Base-by-base conservation (phyloP, 495 filamentous ascomycete species). In the Penicillium taxi region DNA sequence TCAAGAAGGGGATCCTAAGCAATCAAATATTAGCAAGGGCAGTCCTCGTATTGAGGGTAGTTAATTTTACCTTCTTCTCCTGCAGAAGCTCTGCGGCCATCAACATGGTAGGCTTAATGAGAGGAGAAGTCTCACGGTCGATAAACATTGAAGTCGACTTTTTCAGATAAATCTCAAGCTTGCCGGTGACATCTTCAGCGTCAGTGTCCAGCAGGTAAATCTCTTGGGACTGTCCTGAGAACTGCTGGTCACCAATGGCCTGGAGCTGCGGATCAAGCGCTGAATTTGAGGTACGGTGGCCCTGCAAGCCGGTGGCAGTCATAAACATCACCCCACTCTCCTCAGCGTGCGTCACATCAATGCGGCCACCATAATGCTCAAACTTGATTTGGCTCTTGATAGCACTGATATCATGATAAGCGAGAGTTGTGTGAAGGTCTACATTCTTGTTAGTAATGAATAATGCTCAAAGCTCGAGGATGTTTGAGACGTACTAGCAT, bases 161-260 rank as follows among this genome's bases (percentile, higher is more conserved):
- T 43, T 81, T 78, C 56, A 83, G 76, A 55, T 90, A 93, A 14
- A 62, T 48, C 43, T 87, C 84, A 2, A 89, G 55, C 48, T 80
- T 80, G 2, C 63, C 66, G 2, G 74, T 67, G 2, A 88, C 58
- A 32, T 86, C 82, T 45, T 87, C 82, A 13, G 58, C 66, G 24
- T 86, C 80, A 32, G 64, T 73, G 40, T 86, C 78, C 11, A 85
- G 58, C 34, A 85, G 65, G 22, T 74, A 63, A 25, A 78, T 55
- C 31, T 72, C 65, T 18, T 63, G 57, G 6, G 64, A 43, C 26
- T 53, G 55, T 1, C 62, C 54, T 8, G 68, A 60, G 25, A 68
- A 61, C 9, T 59, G 59, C 29, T 68, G 66, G 11, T 64, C 63
- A 16, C 63, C 67, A 14, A 71, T 56, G 13, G 66, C 69, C 29